Base-by-base conservation (phyloP, 768 basidiomycete species). In the Lentinula lateritia region DNA sequence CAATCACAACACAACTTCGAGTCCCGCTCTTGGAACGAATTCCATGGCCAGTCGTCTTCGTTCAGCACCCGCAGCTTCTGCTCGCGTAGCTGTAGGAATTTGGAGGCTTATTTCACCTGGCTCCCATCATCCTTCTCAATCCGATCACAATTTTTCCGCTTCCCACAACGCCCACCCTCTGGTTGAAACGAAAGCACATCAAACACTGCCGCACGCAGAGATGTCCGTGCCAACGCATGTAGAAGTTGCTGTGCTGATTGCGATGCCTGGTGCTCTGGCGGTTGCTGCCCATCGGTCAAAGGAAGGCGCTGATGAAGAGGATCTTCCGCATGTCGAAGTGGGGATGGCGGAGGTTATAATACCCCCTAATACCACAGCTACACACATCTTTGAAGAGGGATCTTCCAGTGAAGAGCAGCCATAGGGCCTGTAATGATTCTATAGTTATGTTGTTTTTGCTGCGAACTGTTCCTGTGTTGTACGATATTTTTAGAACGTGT, bases 171-270 rank as follows among this genome's bases (percentile, higher is more conserved):
- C 5, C 68, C 65, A 38, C 68, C 66, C 13, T 61, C 66, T 39
- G 39, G 64, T 50, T 34, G 41, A 39, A 42, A 64, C 62, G 9
- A 52, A 54, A 62, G 63, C 54, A 9, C 54, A 52, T 13, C 36
- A 52, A 23, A 55, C 13, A 5, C 62, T 64, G 28, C 58, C 58
- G 36, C 23, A 52, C 46, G 41, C 52, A 46, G n/a, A 16, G 43
- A 53, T 61, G 45, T 43, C 52, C 6, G 61, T 58, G 18, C 69
- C 68, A 52, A 64, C 72, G 38, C 60, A 67, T 48, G 68, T 81
- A 28, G 72, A 71, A 39, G 71, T 81, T 35, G 74, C 76, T 0
- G 77, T 81, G 16, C 68, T 81, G 36, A 76, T 81, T 43, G 78
- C 80, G 5, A 79, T 81, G 80, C 80, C 80, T 18, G 60, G 62